Base-by-base conservation (phyloP, 148 eudicot species). In the Arctostaphylos glauca region DNA sequence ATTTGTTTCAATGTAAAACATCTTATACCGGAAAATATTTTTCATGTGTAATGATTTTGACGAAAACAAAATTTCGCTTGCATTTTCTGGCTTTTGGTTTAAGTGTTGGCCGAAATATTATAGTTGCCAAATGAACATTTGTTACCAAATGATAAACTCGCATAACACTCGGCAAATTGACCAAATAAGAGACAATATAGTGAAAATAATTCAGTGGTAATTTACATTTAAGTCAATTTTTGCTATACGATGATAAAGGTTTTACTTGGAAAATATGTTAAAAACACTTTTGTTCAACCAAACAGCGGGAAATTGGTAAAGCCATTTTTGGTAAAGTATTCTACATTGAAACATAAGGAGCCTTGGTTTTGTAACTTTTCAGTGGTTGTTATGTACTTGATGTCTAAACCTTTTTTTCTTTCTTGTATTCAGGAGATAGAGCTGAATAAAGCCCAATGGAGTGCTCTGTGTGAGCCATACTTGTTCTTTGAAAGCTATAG, bases 401-500 rank as follows among this genome's bases (percentile, higher is more conserved):
- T 60, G 3, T 68, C 52, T 54, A 13, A 25, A 5, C 60, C 72
- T 21, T 46, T 71, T 25, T 25, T 25, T 15, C 72, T 68, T 64
- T 21, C 50, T 18, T 78, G n/a, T 19, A 41, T 88, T 53, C 88
- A 95, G 98, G 98, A 92, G 74, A 91, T 95, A 77, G 98, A 92
- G 88, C 88, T 94, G 78, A 91, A 89, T 56, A 90, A 91, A 86
- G 82, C 86, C 25, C 88, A 82, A 52, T 95, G 96, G 98, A 84
- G 80, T 82, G 87, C 89, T 48, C 84, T 95, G 76, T 95, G 92
- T 84, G 98, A 92, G 87, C 94, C 92, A 8, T 92, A 92, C 82
- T 5, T 86, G 83, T 94, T 95, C 88, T 95, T 94, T n/a, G 92
- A 95, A 85, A 87, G 89, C 91, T 95, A 95, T 76, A 94, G 90